These are phyloP conservation scores for Pneumocystis oryctolagi DNA, from an alignment of 1,139 yeast species.

Conservation along the genomic window DNA sequence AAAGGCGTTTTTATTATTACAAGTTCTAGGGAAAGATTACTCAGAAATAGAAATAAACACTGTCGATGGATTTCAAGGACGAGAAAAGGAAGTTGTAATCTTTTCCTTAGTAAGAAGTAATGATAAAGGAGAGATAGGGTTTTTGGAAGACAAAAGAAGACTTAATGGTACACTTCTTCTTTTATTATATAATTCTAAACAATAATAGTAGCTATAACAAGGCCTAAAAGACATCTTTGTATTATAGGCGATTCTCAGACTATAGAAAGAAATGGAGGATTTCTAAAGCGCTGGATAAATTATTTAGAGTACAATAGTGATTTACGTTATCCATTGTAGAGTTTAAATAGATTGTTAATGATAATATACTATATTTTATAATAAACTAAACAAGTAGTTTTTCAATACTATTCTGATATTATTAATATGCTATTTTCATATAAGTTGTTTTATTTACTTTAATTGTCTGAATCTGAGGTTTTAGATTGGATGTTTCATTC, in stretches of 20 bases:
- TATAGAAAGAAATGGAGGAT: constrained; percentile 47
- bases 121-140: constrained; percentile 51
- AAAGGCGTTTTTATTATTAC: constrained; percentile 1
- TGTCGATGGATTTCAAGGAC: constrained; percentile 85
- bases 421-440: constrained; percentile 42
- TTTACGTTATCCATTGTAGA: constrained; percentile 42
- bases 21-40: constrained; percentile 28
- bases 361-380: not conserved
- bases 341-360: not conserved
- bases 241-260: constrained; percentile 73
- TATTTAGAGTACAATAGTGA: constrained; percentile 60
- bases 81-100: constrained; percentile 74
- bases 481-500: constrained; percentile 94
- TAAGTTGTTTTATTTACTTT: constrained; percentile 96
- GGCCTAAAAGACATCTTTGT: constrained; percentile 76
- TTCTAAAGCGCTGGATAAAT: constrained; percentile 50
- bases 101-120: constrained; percentile 78
- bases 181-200: not conserved
- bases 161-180: constrained; percentile 49
- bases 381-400: not conserved
- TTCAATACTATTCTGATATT: not conserved
- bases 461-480: constrained; percentile 90
- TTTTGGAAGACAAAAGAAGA: constrained; percentile 54
- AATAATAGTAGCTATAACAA: constrained; percentile 60
- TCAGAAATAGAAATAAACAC: constrained; percentile 66